Conservation (phyloP, 306 rosid species). For the Acacia melanoxylon region DNA sequence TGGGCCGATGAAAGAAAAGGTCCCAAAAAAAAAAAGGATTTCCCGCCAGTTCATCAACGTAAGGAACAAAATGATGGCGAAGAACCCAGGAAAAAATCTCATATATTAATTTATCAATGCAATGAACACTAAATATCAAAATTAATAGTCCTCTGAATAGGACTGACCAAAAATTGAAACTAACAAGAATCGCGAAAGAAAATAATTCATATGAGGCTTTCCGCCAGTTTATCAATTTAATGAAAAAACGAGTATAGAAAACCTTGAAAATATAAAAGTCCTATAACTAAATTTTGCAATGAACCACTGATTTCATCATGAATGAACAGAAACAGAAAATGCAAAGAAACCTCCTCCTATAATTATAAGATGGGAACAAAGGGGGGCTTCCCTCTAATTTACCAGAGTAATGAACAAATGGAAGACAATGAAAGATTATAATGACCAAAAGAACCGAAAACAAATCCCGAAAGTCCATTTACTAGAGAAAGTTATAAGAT, state of each 20-base stretch:
- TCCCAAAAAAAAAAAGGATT: slow-evolving; percentile 4
- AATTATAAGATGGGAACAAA: neutral
- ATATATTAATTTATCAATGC: neutral
- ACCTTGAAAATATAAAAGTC: neutral
- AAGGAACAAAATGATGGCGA: neutral
- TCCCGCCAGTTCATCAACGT: neutral
- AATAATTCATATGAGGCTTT: neutral
- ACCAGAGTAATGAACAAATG: neutral
- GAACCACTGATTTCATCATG: neutral
- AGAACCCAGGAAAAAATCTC: slow-evolving; percentile 29
- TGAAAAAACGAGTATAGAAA: neutral
- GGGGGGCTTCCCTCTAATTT: neutral
- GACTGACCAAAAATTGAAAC: neutral
- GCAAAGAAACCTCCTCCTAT: slow-evolving; percentile 21
- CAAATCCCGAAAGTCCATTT: neutral
- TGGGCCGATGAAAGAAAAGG: slow-evolving; percentile 14
- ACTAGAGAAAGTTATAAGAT: neutral
- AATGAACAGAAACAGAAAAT: slow-evolving; percentile 3
- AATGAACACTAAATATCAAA: neutral
- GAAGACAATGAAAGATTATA: neutral
- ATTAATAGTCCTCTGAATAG: neutral
- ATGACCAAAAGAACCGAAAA: neutral
- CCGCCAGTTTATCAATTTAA: neutral
- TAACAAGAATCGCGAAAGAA: slow-evolving; percentile 18
- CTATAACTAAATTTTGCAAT: neutral